A percentile compares a stretch with the other conserved stretches of the same genome.
Conservation (phyloP, 78 protist species). For the Diacronema lutheri region DNA sequence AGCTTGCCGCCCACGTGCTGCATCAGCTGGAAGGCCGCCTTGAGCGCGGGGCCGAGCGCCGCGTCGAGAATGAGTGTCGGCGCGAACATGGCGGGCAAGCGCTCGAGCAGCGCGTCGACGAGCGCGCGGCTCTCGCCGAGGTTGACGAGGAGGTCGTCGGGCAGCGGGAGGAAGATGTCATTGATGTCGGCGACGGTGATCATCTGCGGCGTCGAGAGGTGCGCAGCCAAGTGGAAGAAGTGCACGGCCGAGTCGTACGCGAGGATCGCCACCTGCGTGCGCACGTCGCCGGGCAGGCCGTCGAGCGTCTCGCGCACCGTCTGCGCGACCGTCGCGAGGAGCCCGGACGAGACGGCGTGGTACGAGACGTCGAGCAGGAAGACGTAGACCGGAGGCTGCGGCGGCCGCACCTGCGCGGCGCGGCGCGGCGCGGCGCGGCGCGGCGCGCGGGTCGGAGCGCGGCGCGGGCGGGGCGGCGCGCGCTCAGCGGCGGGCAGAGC, state of each 20-base stretch:
- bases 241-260: constrained; percentile 47
- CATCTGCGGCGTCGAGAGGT: constrained; percentile 31
- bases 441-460: too few relatives aligned
- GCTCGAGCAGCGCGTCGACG: not conserved
- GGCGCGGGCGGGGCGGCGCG: too few relatives aligned
- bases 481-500: too few relatives aligned
- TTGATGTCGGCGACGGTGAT: constrained; percentile 42
- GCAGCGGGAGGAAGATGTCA: constrained; percentile 61
- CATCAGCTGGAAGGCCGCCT: constrained; percentile 16
- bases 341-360: constrained; percentile 23
- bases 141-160: constrained; percentile 46
- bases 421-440: too few relatives aligned
- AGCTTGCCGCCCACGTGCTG: constrained; percentile 25
- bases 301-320: constrained; percentile 30
- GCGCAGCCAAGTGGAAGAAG: constrained; percentile 48
- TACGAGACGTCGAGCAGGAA: constrained; percentile 65
- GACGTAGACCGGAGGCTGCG: constrained; percentile 53
- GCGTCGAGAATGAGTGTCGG: not conserved
- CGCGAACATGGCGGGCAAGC: constrained; percentile 24
- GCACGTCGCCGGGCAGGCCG: constrained; percentile 25
- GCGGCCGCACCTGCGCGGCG: constrained; percentile 59
- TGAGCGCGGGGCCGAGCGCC: constrained; percentile 26
- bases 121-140: not conserved
- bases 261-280: constrained; percentile 44
- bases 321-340: not conserved